Conservation (phyloP, 129 eudicot genomes). For the Pulicaria dysenterica region DNA sequence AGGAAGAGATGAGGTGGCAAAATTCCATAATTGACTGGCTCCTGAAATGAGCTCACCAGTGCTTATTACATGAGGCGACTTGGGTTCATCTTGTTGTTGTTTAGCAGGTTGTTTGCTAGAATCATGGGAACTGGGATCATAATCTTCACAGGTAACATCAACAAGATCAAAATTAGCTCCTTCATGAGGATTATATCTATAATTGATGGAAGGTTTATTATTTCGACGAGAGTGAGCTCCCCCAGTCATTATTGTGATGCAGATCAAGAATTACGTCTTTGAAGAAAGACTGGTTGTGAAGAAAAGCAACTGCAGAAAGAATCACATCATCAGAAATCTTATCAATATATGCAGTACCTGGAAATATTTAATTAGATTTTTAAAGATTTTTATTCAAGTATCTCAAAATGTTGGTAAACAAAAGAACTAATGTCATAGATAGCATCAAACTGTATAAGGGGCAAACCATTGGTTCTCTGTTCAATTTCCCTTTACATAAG, state of each 20-base stretch:
- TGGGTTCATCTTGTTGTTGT: slow-evolving; percentile 38
- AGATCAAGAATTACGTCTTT: slow-evolving; percentile 20
- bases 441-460: background rate
- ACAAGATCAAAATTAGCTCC: slow-evolving; percentile 52
- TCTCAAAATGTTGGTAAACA: slow-evolving; percentile 11
- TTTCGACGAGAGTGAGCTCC: slow-evolving; percentile 40
- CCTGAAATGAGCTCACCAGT: slow-evolving; percentile 73
- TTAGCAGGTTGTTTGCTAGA: slow-evolving; percentile 33
- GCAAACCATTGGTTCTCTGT: background rate
- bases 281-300: slow-evolving; percentile 18
- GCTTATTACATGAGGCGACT: slow-evolving; percentile 46
- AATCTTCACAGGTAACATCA: slow-evolving; percentile 41
- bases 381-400: background rate
- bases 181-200: slow-evolving; percentile 48
- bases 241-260: slow-evolving; percentile 43
- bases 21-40: slow-evolving; percentile 62
- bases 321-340: background rate
- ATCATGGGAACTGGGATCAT: slow-evolving; percentile 35
- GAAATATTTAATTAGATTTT: background rate
- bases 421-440: slow-evolving; percentile 5
- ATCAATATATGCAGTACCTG: background rate
- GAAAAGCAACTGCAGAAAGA: slow-evolving; percentile 49
- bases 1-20: slow-evolving; percentile 62
- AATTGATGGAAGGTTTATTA: slow-evolving; percentile 54
- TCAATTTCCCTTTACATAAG: background rate